phyloP scores from a whole-genome alignment of 139 green algal species.

The Tetradesmus lagerheimii region DNA sequence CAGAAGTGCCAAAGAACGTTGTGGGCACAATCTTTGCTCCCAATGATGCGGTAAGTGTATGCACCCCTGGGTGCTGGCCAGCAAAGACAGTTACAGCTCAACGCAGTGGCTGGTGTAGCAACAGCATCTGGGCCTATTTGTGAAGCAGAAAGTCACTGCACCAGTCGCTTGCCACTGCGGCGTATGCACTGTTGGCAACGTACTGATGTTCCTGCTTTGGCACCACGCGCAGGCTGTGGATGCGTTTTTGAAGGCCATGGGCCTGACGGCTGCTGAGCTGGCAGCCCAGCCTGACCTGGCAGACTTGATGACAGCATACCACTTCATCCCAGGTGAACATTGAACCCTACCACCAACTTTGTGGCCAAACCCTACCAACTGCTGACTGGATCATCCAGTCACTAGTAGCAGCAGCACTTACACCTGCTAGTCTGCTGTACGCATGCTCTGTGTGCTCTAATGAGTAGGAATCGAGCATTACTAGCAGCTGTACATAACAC shows the following conservation, averaged over 20 bases:
- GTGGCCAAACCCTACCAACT: no score
- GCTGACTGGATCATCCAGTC: no score
- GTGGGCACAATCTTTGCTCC: conserved; percentile 36
- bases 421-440: no score
- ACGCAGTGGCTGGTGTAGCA: not conserved
- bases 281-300: not conserved
- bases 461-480: no score
- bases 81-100: not conserved
- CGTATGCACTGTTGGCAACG: no score
- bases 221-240: not conserved
- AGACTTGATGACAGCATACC: conserved; percentile 31
- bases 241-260: conserved; percentile 16
- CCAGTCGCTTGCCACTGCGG: no score
- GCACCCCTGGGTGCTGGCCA: no score
- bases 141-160: no score
- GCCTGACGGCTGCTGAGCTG: not conserved
- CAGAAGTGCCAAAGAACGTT: not conserved
- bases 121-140: not conserved
- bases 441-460: no score
- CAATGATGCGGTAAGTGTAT: conserved; percentile 22
- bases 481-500: not conserved
- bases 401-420: no score
- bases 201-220: not conserved
- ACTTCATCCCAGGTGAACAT: conserved; percentile 33
- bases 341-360: not conserved